Evolutionary conservation across 805 yeast genomes (phyloP), one percentile per base, ranked within the genome.

Genomic region (Pichia paraexigua): DNA sequence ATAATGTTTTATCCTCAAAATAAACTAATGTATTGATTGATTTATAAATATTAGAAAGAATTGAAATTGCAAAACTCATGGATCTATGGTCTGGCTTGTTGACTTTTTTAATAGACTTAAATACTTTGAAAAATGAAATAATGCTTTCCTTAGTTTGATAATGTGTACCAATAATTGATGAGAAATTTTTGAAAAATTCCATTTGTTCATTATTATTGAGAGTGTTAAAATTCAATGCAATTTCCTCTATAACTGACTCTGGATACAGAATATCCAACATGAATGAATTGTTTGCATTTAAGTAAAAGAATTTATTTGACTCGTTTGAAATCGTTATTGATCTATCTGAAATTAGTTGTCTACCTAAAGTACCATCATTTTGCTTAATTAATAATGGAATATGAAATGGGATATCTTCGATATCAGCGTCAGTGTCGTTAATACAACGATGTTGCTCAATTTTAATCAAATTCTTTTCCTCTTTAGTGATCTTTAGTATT

Each of bases 341-440:
- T 56, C 80, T 63, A 53, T 77, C 83, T 8, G 72, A 72, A 59
- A 77, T 49, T 47, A 80, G 54, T 43, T 70, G 65, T 56, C 74
- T 72, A 27, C 64, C 63, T 1, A 69, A 54, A 22, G 69, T 61
- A 3, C 67, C 76, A 63, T 64, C 71, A 24, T 45, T 49, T 2
- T 69, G 57, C 46, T 67, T 73, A 39, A 79, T 62, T 3, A 73
- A 64, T 53, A 86, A 63, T 4, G 92, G 91, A 44, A 85, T 68
- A 55, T 82, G 84, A 60, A 71, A 85, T 4, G 85, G 83, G 41
- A 71, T 67, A 58, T 83, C 82, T 61, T 82, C 87, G 39, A 73
- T 57, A 15, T 68, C 58, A 9, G 60, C 55, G 21, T 49, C 49
- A 18, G 50, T 56, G 21, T 62, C 61, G 59, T 62, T 62, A 17